Base-by-base conservation (phyloP, 2,329 filamentous ascomycete species). In the Penicillium italicum region DNA sequence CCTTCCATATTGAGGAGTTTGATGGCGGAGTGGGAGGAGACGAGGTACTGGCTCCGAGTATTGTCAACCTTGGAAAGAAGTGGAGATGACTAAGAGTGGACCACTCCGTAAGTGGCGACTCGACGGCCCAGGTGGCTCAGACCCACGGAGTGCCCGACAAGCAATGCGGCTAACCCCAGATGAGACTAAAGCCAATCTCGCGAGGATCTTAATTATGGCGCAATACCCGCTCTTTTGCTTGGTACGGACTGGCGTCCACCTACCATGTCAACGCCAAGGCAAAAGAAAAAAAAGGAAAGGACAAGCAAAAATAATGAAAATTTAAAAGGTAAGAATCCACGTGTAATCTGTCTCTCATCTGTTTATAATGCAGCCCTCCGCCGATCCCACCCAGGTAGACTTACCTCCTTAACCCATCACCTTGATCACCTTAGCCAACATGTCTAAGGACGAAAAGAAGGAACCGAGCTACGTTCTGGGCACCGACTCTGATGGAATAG, bases 141-240 rank as follows among this genome's bases (percentile, higher is more conserved):
- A 28, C 26, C 5, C 26, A 24, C 24, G 24, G 24, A 28, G 8
- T 28, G 26, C 4, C 26, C 8, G 8, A 28, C 26, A 28, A 28
- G 26, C 26, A 28, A 7, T 28, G 26, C n/a, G 7, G 31, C 34
- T 52, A 46, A 26, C 8, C 26, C n/a, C 9, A 14, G 20, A 38
- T 20, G 16, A 28, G 46, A 46, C 20, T 26, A 31, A 41, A 50
- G 36, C 24, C n/a, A 26, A 36, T 46, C 20, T 62, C 61, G 61
- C 50, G 57, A 62, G 61, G 53, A 20, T 26, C 24, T 56, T 57
- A 41, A 60, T 60, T 62, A 62, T 62, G 45, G 57, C 59, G 59
- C 53, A 50, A 60, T 62, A 18, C 4, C 11, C 11, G 34, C 12
- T 6, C n/a, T 30, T 31, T 43, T 36, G 6, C 30, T n/a, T n/a